Base-by-base conservation (phyloP, 2,329 filamentous ascomycete genomes). In the Ceratocystis albifundus region DNA sequence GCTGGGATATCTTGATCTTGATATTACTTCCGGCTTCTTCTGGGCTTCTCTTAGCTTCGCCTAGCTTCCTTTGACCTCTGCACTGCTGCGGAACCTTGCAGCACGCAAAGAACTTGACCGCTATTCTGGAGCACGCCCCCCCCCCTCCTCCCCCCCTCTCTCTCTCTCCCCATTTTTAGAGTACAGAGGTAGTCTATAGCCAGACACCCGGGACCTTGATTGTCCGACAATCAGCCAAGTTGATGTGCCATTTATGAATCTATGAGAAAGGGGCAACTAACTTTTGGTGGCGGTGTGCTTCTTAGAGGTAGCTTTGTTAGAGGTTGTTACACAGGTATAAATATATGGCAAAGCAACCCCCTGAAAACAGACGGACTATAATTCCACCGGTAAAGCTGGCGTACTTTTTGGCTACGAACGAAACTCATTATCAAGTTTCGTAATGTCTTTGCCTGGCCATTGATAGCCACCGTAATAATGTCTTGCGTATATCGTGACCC, bases 101-200 rank as follows among this genome's bases (percentile, higher is more conserved):
- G 53, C 36, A 25, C 12, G 53, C 12, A 5, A 57, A 57, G 53
- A 57, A 30, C 53, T 25, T 57, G 53, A 57, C 53, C 53, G 53
- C 53, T 57, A 30, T 57, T 57, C 53, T 57, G 15, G 22, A 57
- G 53, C 15, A 57, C 32, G 15, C 22, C 20, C 36, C 36, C 10
- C 12, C 32, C 32, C 32, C 32, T 10, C 12, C 3, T 6, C 30
- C 50, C 53, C 53, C n/a, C n/a, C n/a, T n/a, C n/a, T n/a, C n/a
- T n/a, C n/a, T n/a, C 32, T 36, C 3, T 6, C 30, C 50, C 53
- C 53, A 17, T 32, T 32, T 57, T 17, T 57, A 32, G 28, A 50
- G 48, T 10, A 20, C 20, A 25, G 3, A 10, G 15, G 28, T 30
- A 17, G 50, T 25, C 53, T 12, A 12, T 15, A 30, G 53, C 8